Evolutionary conservation across 176 grass and related monocot genomes (phyloP), one percentile per base, ranked within the genome.

Genomic region (Ananas comosus): DNA sequence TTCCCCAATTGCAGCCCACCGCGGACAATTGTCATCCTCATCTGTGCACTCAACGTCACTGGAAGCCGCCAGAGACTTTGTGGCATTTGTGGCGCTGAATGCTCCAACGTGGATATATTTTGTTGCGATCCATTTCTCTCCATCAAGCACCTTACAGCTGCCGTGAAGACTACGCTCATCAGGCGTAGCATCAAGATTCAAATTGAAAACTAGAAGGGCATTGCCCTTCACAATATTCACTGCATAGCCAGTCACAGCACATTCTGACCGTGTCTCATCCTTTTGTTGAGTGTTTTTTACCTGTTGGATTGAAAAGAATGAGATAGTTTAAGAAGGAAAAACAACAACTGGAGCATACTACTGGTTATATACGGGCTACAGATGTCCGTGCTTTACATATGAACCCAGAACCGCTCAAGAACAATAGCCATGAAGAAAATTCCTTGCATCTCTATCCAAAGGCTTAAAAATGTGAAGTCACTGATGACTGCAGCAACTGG

Each of bases 121-220:
- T 76, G 75, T 51, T 13, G 88, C 93, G 0, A 69, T 42, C 88
- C 86, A 92, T 79, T 87, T 91, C 52, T 79, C 83, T 50, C 88
- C 81, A 66, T 89, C 67, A 12, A 81, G 74, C 47, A 92, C 79
- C 24, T 69, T 11, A 70, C 86, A 92, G 2, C 51, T 47, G 28
- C 71, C 66, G 51, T 85, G 83, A 1, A 84, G 76, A 47, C 86
- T 89, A 63, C 72, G 74, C 9, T 74, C 51, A 48, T 96, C 86
- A 12, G 51, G n/a, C 21, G 70, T 81, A 61, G 79, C 83, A 76
- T 90, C 93, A 6, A 64, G 78, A 70, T 82, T 86, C 72, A 78
- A 72, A 85, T 85, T 87, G 83, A 96, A 92, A 64, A 92, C 16
- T 67, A 90, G 67, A 78, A 96, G 23, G 1, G 86, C 81, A 59